phyloP scores from a whole-genome alignment of 2,329 filamentous ascomycete species.

The Clarireedia sp. region DNA sequence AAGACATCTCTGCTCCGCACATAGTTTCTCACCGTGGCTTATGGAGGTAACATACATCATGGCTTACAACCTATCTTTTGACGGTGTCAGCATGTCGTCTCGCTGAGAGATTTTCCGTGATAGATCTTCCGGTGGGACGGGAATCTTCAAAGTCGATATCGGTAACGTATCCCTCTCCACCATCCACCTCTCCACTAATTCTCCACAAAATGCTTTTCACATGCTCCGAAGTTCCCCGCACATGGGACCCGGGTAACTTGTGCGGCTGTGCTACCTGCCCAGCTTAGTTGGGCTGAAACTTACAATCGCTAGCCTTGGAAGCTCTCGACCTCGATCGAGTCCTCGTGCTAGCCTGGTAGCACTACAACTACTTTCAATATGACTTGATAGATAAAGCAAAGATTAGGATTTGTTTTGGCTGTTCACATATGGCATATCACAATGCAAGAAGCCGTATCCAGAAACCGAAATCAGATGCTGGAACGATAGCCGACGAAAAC shows the following conservation, averaged over 20 bases:
- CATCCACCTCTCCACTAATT: neutral
- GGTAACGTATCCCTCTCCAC: neutral
- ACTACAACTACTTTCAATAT: neutral
- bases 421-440: no score
- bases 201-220: conserved; percentile 7
- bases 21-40: no score
- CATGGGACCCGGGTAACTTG: neutral
- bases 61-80: no score
- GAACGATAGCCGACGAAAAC: neutral
- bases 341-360: neutral
- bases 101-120: neutral
- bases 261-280: no score
- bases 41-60: no score
- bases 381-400: no score
- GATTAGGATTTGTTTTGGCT: no score
- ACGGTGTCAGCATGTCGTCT: neutral
- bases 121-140: neutral
- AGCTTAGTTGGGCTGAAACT: neutral
- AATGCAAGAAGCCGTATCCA: no score
- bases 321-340: neutral
- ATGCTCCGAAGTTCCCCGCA: conserved; percentile 11
- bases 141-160: neutral
- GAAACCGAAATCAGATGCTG: no score
- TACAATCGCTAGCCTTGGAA: neutral
- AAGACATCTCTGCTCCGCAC: no score